Base-by-base conservation (phyloP, 2,329 filamentous ascomycete species). In the Ophiostoma tasmaniense region DNA sequence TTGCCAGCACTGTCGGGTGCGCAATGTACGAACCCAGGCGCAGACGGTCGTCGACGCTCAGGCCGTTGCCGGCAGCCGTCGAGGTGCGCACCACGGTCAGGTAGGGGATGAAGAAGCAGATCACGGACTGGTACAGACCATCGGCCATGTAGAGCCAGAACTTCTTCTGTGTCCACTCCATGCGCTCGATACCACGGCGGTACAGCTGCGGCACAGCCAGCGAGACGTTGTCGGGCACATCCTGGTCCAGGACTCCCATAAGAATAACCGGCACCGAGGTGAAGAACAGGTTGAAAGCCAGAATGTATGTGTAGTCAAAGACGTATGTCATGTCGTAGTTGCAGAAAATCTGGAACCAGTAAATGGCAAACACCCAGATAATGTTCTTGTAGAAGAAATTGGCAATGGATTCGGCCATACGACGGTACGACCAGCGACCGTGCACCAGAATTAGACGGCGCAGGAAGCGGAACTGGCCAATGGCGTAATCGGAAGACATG, bases 331-430 rank as follows among this genome's bases (percentile, higher is more conserved):
- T 93, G 81, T 99, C 95, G 78, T 96, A 97, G 80, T 96, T 90
- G 82, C 91, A 92, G 80, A 90, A 99, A 68, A 97, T 92, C 77
- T 96, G 93, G 79, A 91, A 99, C 94, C 94, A 98, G 84, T 98
- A 97, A 70, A 99, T 90, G 61, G 90, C 87, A 76, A 97, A 94
- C 0, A 92, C 95, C 95, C 95, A 99, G 67, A 98, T 90, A 79
- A 99, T 90, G 82, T 98, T 99, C 90, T 99, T 99, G 87, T 98
- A 99, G 83, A 99, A 99, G 84, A 99, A 99, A 79, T 99, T 99
- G 78, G 93, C 92, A 75, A 96, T 97, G 64, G 90, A 91, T 81
- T 99, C 95, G 37, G 90, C 92, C 77, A 99, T 82, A 74, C 95
- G 88, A 67, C 94, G 87, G 80, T 99, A 99, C n/a, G 93, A 97